Evolutionary conservation across 352 stramenopile species (phyloP).

Genomic region (Globisporangium recalcitrans): DNA sequence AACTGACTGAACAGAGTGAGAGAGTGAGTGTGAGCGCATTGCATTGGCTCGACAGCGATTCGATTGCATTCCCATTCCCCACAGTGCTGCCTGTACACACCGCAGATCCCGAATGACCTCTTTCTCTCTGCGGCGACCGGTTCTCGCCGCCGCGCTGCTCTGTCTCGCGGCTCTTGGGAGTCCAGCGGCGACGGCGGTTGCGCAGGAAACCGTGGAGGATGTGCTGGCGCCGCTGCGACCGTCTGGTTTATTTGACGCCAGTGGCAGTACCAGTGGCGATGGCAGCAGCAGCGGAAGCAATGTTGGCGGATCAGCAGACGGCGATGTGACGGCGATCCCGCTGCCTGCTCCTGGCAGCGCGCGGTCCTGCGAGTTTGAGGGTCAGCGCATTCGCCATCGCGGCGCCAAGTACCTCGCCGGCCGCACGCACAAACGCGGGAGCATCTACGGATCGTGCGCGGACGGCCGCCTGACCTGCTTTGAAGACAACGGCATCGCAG

Average conservation of each 20-base stretch:
- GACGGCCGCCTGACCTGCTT: conserved; percentile 44
- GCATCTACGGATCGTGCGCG: conserved; percentile 49
- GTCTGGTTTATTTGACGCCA: background rate
- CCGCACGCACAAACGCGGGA: conserved; percentile 33
- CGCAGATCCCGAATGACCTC: conserved; percentile 4
- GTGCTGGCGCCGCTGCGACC: conserved; percentile 4
- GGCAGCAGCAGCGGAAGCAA: conserved; percentile 4
- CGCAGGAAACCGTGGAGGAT: conserved; percentile 1
- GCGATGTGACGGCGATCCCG: background rate
- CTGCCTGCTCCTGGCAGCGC: background rate
- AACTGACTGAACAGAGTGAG: background rate
- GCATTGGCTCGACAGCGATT: background rate
- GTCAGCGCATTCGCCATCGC: conserved; percentile 35
- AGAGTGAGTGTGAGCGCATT: background rate
- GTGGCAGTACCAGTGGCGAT: background rate
- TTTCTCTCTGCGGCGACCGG: background rate
- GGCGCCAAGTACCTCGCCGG: conserved; percentile 51
- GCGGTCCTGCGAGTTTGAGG: conserved; percentile 35
- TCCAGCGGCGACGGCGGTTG: background rate
- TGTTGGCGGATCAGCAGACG: background rate
- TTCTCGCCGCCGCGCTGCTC: conserved; percentile 2
- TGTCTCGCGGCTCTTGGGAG: background rate
- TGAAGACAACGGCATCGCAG: conserved; percentile 56
- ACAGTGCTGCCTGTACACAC: conserved; percentile 5
- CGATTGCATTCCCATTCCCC: conserved; percentile 1